phyloP scores from a whole-genome alignment of 1,284 basidiomycete species.

The Agaricales sp. region DNA sequence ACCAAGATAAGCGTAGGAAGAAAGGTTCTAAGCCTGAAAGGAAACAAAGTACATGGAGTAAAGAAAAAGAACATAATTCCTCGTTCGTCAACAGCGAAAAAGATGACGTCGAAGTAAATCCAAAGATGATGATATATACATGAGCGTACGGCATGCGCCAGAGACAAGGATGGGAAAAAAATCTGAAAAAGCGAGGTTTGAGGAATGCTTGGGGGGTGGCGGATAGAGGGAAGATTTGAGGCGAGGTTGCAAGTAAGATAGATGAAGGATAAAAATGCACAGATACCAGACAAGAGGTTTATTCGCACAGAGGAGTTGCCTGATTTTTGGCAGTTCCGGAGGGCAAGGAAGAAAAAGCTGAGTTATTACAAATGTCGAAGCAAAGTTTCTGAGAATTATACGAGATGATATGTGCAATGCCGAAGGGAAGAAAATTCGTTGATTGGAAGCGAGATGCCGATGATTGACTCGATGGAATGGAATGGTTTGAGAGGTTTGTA shows the following conservation, averaged over 20 bases:
- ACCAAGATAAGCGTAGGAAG: neutral
- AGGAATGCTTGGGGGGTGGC: too few relatives aligned
- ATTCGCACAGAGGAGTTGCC: too few relatives aligned
- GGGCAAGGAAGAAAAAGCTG: too few relatives aligned
- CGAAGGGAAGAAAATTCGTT: neutral
- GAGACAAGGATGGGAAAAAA: too few relatives aligned
- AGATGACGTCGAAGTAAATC: neutral
- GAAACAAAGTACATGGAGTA: too few relatives aligned
- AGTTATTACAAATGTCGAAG: neutral
- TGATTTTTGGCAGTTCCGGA: too few relatives aligned
- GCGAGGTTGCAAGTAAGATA: neutral
- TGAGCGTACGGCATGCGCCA: too few relatives aligned
- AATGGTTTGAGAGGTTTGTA: neutral
- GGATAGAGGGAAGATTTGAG: neutral
- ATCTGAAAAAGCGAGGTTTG: too few relatives aligned
- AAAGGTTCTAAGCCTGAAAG: neutral
- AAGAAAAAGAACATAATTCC: too few relatives aligned
- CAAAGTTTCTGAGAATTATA: conserved; percentile 1
- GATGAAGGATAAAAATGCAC: neutral
- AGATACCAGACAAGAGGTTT: neutral
- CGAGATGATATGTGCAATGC: conserved; percentile 1
- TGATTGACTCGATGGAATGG: neutral
- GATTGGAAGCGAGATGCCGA: neutral
- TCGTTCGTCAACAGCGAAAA: neutral
- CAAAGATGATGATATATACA: too few relatives aligned